Conservation (phyloP, 2,329 filamentous ascomycete genomes). For the Amesomyces nigricolor region DNA sequence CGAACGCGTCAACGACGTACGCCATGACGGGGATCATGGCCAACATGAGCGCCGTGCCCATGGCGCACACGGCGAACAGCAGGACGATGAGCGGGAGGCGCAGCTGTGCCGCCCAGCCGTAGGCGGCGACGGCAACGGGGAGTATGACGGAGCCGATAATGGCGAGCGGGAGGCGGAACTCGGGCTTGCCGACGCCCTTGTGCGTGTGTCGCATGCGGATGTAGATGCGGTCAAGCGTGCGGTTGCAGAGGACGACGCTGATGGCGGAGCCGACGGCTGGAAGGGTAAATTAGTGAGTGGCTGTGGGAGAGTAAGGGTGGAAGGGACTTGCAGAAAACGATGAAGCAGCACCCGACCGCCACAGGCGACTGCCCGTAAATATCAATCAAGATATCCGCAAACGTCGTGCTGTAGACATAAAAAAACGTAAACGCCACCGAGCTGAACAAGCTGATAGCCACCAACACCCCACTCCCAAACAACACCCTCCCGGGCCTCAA, state of each 20-base stretch:
- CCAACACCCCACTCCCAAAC: conserved; percentile 46
- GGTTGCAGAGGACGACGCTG: conserved; percentile 46
- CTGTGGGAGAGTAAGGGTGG: not conserved
- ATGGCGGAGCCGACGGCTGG: conserved; percentile 44
- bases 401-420: conserved; percentile 49
- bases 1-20: conserved; percentile 54
- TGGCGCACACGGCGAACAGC: conserved; percentile 38
- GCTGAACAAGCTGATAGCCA: conserved; percentile 42
- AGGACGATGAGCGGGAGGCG: conserved; percentile 39
- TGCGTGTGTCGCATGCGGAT: conserved; percentile 39
- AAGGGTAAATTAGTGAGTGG: conserved; percentile 14
- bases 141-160: conserved; percentile 43
- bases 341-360: conserved; percentile 47
- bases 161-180: conserved; percentile 49
- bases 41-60: conserved; percentile 43
- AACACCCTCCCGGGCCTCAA: conserved; percentile 41
- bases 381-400: conserved; percentile 45
- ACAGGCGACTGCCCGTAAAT: conserved; percentile 47
- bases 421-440: conserved; percentile 47
- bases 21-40: conserved; percentile 46
- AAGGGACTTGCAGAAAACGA: conserved; percentile 45
- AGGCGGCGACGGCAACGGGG: conserved; percentile 40
- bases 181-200: conserved; percentile 41
- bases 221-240: conserved; percentile 49
- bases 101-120: conserved; percentile 47